phyloP scores from a whole-genome alignment of 306 rosid species.

The Dalbergia cultrata region DNA sequence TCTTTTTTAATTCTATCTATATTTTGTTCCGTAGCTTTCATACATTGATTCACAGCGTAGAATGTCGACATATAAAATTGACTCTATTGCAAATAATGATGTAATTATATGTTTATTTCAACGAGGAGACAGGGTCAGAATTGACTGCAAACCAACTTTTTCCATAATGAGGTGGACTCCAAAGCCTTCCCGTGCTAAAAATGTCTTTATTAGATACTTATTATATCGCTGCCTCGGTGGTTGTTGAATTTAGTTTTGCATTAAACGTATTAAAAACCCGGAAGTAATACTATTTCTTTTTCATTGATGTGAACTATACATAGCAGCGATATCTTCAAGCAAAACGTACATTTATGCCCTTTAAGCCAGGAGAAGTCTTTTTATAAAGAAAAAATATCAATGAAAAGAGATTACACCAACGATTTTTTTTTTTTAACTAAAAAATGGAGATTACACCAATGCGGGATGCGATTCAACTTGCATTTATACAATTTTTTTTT shows the following conservation, averaged over 20 bases:
- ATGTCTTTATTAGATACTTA: too few relatives aligned
- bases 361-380: too few relatives aligned
- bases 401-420: too few relatives aligned
- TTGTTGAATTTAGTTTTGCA: background rate
- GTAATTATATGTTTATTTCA: background rate
- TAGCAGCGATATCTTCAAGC: background rate
- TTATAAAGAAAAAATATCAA: too few relatives aligned
- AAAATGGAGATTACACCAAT: too few relatives aligned
- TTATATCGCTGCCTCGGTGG: background rate
- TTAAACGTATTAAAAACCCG: too few relatives aligned
- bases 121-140: background rate
- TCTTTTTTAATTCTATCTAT: background rate
- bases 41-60: background rate
- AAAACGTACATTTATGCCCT: too few relatives aligned
- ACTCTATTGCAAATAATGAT: background rate
- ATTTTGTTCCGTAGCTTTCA: slow-evolving; percentile 1
- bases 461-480: too few relatives aligned
- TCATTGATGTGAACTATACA: background rate
- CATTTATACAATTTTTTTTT: too few relatives aligned
- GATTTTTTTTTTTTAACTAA: too few relatives aligned
- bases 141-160: background rate
- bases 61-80: background rate
- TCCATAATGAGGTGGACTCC: background rate
- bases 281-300: too few relatives aligned
- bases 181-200: background rate